Evolutionary conservation across 768 basidiomycete species (phyloP).

Genomic region (Baorangia bicolor): DNA sequence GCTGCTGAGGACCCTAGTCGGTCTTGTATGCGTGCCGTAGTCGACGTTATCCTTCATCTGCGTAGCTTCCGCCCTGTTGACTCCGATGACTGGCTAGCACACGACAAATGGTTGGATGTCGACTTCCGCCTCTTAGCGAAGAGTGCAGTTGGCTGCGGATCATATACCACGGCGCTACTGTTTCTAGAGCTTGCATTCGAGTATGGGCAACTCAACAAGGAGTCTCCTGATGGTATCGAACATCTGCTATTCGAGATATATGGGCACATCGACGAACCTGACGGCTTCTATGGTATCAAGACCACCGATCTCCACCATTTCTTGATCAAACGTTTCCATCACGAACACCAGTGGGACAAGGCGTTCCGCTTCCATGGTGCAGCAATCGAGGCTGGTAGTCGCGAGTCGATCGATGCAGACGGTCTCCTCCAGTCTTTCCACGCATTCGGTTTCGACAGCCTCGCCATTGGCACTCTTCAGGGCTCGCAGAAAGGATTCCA

Average conservation of each 20-base stretch:
- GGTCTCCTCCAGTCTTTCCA: slow-evolving; percentile 82
- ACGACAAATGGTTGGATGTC: slow-evolving; percentile 80
- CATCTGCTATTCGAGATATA: slow-evolving; percentile 90
- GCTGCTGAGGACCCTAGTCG: slow-evolving; percentile 29
- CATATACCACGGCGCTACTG: slow-evolving; percentile 86
- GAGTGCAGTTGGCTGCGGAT: slow-evolving; percentile 73
- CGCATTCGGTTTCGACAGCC: slow-evolving; percentile 83
- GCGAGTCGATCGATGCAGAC: slow-evolving; percentile 44
- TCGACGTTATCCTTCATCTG: slow-evolving; percentile 78
- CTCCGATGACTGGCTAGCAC: slow-evolving; percentile 42
- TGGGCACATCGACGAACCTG: slow-evolving; percentile 93
- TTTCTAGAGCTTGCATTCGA: slow-evolving; percentile 83
- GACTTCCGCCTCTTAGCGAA: slow-evolving; percentile 70
- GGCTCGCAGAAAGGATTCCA: slow-evolving; percentile 36
- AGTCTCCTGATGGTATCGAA: slow-evolving; percentile 44
- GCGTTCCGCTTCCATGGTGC: slow-evolving; percentile 92
- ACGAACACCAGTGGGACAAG: slow-evolving; percentile 91
- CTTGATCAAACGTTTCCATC: slow-evolving; percentile 82
- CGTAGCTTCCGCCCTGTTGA: slow-evolving; percentile 56
- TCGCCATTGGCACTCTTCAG: slow-evolving; percentile 74
- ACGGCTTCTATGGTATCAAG: slow-evolving; percentile 95
- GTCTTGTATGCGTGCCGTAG: slow-evolving; percentile 57
- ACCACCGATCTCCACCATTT: slow-evolving; percentile 75
- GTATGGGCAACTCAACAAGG: slow-evolving; percentile 32
- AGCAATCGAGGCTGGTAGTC: slow-evolving; percentile 60